phyloP scores from a whole-genome alignment of 2,329 filamentous ascomycete species.

The Dendrostoma leiphaemia region DNA sequence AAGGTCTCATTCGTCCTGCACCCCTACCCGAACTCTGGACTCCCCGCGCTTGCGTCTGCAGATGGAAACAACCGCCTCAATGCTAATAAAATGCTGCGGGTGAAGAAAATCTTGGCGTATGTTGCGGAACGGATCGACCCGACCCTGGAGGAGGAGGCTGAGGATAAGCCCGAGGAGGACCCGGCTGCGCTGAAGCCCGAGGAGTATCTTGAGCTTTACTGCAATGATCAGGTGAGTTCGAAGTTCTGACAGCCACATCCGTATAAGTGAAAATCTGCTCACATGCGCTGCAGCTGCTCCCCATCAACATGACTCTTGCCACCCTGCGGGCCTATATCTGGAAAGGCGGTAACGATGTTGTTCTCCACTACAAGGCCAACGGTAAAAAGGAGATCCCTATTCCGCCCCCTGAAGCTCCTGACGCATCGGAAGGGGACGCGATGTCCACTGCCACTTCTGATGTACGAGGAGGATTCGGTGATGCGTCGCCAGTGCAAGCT shows the following conservation, averaged over 20 bases:
- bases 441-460: neutral
- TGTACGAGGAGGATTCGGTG: slow-evolving; percentile 1
- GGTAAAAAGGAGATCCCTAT: slow-evolving; percentile 67
- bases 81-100: slow-evolving; percentile 92
- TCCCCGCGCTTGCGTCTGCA: slow-evolving; percentile 71
- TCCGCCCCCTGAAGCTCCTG: slow-evolving; percentile 25
- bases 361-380: slow-evolving; percentile 88
- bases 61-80: slow-evolving; percentile 90
- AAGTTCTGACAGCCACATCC: neutral
- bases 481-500: neutral
- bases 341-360: slow-evolving; percentile 91
- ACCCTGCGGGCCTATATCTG: slow-evolving; percentile 90
- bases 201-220: slow-evolving; percentile 93
- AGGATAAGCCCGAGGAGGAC: slow-evolving; percentile 54
- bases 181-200: slow-evolving; percentile 70
- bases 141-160: slow-evolving; percentile 27
- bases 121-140: slow-evolving; percentile 88
- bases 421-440: neutral
- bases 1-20: slow-evolving; percentile 95
- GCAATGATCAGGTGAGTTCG: slow-evolving; percentile 84
- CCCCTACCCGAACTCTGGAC: slow-evolving; percentile 65
- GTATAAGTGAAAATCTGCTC: neutral
- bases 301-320: slow-evolving; percentile 86
- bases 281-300: slow-evolving; percentile 53
- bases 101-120: slow-evolving; percentile 91